Conservation (phyloP, 306 rosid genomes). For the Coriaria nepalensis region DNA sequence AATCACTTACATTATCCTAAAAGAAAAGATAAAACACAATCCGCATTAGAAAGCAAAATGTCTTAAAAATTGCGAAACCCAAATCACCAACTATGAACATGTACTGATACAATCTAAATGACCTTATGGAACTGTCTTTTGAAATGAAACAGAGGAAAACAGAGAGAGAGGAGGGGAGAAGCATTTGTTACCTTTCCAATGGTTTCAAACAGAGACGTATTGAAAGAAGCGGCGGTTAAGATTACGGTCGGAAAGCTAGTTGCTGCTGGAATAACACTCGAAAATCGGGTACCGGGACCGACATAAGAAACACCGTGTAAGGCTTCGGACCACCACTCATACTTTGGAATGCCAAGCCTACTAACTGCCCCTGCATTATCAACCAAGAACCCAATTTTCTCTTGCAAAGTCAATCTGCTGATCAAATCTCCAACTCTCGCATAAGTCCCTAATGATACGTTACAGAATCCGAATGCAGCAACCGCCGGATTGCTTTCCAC, state of each 20-base stretch:
- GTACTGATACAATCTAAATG: no score
- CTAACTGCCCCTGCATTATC: constrained; percentile 39
- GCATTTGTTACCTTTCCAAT: constrained; percentile 57
- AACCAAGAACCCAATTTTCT: constrained; percentile 60
- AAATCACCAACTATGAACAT: no score
- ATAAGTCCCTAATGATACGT: constrained; percentile 29
- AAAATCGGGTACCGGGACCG: constrained; percentile 70
- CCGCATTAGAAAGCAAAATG: no score
- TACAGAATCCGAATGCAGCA: constrained; percentile 48
- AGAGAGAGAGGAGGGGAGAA: background rate
- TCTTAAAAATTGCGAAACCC: no score
- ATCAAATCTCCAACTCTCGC: constrained; percentile 61
- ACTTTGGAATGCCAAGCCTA: constrained; percentile 78
- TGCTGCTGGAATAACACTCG: constrained; percentile 61
- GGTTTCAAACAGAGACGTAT: constrained; percentile 66
- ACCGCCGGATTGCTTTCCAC: constrained; percentile 20
- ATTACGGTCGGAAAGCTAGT: constrained; percentile 91
- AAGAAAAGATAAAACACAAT: no score
- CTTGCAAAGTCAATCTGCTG: constrained; percentile 59
- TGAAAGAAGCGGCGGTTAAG: constrained; percentile 90
- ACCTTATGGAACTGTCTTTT: no score
- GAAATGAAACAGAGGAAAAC: constrained; percentile 2
- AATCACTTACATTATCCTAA: no score
- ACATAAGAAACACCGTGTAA: constrained; percentile 80
- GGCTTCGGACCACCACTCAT: constrained; percentile 99